A percentile compares a stretch with the other conserved stretches of the same genome.
These are phyloP conservation scores for Euphorbia schlechtendalii DNA, from an alignment of 441 rosid species.

Conservation along the genomic window DNA sequence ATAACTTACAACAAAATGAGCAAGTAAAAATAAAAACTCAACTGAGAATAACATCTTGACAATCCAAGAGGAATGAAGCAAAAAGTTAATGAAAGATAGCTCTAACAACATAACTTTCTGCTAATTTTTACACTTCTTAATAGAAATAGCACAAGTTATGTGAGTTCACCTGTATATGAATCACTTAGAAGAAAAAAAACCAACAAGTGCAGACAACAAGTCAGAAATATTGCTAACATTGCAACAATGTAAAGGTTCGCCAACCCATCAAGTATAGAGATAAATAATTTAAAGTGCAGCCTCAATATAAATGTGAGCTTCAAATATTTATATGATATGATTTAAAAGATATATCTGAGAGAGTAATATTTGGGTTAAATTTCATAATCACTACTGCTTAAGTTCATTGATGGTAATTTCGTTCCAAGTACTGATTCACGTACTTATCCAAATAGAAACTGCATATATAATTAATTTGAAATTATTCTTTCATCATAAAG, in stretches of 20 bases:
- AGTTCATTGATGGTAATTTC: too few species aligned
- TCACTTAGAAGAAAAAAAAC: neutral
- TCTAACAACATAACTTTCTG: neutral
- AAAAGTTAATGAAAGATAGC: constrained; percentile 6
- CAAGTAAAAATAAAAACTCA: constrained; percentile 9
- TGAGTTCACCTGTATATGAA: neutral
- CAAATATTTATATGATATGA: too few species aligned
- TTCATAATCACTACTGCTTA: too few species aligned
- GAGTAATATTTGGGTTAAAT: too few species aligned
- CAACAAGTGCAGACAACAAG: constrained; percentile 6
- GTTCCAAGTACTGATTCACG: too few species aligned
- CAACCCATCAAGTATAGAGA: too few species aligned
- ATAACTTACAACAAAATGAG: constrained; percentile 57
- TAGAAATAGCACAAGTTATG: neutral
- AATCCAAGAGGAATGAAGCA: constrained; percentile 5
- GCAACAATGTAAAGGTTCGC: too few species aligned
- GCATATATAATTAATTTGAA: neutral
- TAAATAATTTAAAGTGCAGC: too few species aligned
- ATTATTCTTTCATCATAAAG: neutral
- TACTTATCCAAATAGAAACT: too few species aligned
- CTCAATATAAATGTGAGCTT: too few species aligned
- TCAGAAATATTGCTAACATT: too few species aligned
- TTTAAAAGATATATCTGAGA: too few species aligned
- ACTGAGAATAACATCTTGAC: neutral
- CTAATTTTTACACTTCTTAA: constrained; percentile 1